Evolutionary conservation across 2,329 filamentous ascomycete species (phyloP).

Genomic region (Sphaceloma murrayae): DNA sequence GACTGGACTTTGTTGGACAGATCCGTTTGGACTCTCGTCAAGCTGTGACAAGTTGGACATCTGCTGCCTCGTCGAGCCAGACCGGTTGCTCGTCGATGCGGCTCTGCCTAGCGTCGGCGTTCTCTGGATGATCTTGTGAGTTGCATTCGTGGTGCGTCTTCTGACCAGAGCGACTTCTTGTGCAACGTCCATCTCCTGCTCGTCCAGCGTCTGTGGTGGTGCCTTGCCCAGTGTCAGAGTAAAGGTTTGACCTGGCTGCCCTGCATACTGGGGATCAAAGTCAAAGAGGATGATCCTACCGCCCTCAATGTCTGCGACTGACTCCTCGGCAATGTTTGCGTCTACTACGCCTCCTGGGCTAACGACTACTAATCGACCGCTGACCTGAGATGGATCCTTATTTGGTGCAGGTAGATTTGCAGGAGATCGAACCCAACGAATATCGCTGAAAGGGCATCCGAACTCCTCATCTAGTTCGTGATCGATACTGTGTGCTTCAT

Average conservation of each 20-base stretch:
- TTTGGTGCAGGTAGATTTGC: conserved; percentile 24
- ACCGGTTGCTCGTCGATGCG: conserved; percentile 25
- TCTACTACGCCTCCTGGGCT: conserved; percentile 30
- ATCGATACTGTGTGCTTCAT: conserved; percentile 32
- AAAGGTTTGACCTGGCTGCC: conserved; percentile 31
- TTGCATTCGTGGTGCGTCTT: conserved; percentile 30
- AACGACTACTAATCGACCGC: conserved; percentile 29
- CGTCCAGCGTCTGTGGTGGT: conserved; percentile 28
- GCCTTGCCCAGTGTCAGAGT: conserved; percentile 28
- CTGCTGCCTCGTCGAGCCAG: conserved; percentile 2
- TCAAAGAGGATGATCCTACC: conserved; percentile 31
- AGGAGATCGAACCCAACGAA: conserved; percentile 29
- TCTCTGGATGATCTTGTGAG: conserved; percentile 25
- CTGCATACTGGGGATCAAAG: conserved; percentile 28
- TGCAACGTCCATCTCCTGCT: conserved; percentile 27
- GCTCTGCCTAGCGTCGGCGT: conserved; percentile 28
- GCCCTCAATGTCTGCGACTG: conserved; percentile 29
- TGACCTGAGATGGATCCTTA: conserved; percentile 23
- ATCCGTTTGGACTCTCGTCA: conserved; percentile 5
- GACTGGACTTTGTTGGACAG: conserved; percentile 2
- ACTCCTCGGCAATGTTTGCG: conserved; percentile 24
- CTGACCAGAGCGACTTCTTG: conserved; percentile 30
- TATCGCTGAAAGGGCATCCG: conserved; percentile 31
- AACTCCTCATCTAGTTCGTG: conserved; percentile 32
- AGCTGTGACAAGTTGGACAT: neutral